Evolutionary conservation across 1,284 basidiomycete genomes (phyloP), one percentile per base, ranked within the genome.

Genomic region (Cystobasidium pallidum): DNA sequence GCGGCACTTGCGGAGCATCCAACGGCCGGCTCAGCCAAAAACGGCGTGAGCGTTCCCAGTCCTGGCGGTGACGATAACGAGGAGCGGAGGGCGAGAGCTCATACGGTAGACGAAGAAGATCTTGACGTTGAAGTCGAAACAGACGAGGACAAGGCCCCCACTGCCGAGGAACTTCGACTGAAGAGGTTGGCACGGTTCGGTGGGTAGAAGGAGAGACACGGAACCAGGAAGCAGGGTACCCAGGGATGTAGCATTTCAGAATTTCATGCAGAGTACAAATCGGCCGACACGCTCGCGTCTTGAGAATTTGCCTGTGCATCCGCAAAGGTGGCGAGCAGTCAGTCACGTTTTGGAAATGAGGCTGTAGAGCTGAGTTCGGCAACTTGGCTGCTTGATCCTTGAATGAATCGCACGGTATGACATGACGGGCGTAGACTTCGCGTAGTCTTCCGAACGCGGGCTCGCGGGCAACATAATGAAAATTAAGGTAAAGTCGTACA

Each of bases 401-500:
- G n/a, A n/a, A n/a, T 13, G 36, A 6, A 39, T 39, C 13, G 36
- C 36, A 39, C 13, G 7, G 6, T 39, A 39, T 6, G n/a, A 21
- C 7, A 47, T 47, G 45, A 47, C 4, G 6, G 3, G n/a, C 10
- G 6, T 3, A 21, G 45, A 6, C 17, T 47, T 47, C n/a, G 45
- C n/a, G 17, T 6, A 47, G 45, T 11, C 17, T 47, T 13, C 6
- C 6, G 6, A 13, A 6, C 36, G 36, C n/a, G 45, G 10, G 3
- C n/a, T 28, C 28, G 13, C 17, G 3, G 45, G 49, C 6, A 17
- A 51, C 49, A n/a, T n/a, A 39, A 92, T 92, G 91, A 91, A 89
- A 78, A 87, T 93, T 39, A 86, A 81, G 34, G 84, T 93, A 75
- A 91, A 91, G 78, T 85, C 86, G 76, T 92, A 90, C 88, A 87